A percentile compares a stretch with the other conserved stretches of the same genome.
Evolutionary conservation across 2,329 filamentous ascomycete species (phyloP).

Genomic region (Aspergillus pseudonomiae): DNA sequence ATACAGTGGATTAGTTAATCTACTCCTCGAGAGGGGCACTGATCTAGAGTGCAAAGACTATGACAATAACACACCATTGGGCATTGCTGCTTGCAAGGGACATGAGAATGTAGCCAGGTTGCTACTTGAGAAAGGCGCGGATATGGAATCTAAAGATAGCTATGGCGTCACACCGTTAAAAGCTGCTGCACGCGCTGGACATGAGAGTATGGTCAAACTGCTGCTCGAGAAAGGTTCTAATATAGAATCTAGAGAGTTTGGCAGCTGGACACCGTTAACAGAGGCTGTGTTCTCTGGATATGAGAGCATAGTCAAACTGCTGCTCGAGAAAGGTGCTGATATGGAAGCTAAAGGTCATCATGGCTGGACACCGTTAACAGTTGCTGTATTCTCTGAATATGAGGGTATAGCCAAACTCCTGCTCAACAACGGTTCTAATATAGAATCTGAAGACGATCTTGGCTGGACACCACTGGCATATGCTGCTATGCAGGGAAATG

Average conservation of each 20-base stretch:
- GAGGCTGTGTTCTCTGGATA: neutral
- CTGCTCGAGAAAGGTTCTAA: neutral
- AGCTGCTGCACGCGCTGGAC: neutral
- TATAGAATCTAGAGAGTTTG: neutral
- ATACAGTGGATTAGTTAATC: neutral
- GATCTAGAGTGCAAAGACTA: neutral
- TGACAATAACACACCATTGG: neutral
- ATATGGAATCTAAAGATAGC: neutral
- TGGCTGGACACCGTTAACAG: neutral
- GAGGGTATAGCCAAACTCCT: too few relatives aligned
- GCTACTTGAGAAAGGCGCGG: neutral
- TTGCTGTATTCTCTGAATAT: too few relatives aligned
- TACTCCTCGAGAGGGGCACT: neutral
- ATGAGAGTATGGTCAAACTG: neutral
- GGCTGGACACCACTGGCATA: neutral
- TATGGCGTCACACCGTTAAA: neutral
- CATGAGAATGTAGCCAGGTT: neutral
- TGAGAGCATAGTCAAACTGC: neutral
- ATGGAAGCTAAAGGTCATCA: too few relatives aligned
- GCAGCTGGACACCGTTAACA: neutral
- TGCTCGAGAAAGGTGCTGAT: neutral
- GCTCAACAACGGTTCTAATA: neutral
- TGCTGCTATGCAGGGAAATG: neutral
- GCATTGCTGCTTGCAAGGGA: neutral
- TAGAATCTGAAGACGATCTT: neutral